These are phyloP conservation scores for Penicillium capsulatum DNA, from an alignment of 2,329 filamentous ascomycete species.

Conservation along the genomic window DNA sequence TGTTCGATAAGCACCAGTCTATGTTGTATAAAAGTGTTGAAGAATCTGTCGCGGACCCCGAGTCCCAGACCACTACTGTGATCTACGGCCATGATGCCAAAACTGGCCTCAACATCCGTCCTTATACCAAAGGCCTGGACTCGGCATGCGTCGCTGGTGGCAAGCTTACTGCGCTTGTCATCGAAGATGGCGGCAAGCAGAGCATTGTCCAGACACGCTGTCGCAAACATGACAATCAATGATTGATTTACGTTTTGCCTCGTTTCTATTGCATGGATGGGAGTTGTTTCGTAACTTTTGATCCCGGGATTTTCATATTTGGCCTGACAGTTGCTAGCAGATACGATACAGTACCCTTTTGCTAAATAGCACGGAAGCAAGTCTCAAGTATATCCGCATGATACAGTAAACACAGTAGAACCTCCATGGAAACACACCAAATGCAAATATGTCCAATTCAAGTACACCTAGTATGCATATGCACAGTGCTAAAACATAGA, in stretches of 20 bases:
- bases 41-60: conserved; percentile 14
- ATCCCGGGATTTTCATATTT: too few species aligned
- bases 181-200: conserved; percentile 54
- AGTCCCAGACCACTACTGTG: conserved; percentile 56
- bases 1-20: conserved; percentile 51
- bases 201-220: conserved; percentile 44
- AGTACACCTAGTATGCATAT: too few species aligned
- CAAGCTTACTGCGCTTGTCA: conserved; percentile 69
- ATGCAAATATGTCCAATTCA: not conserved
- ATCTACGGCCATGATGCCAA: conserved; percentile 86
- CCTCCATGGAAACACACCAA: too few species aligned
- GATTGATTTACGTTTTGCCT: conserved; percentile 3
- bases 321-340: too few species aligned
- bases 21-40: conserved; percentile 23
- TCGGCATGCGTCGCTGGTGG: conserved; percentile 75
- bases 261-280: too few species aligned
- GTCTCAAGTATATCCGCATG: too few species aligned
- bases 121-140: conserved; percentile 80
- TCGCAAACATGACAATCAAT: conserved; percentile 26
- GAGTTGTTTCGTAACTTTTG: too few species aligned
- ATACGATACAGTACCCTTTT: too few species aligned
- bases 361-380: too few species aligned
- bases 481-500: too few species aligned
- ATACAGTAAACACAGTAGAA: too few species aligned
- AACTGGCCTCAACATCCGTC: conserved; percentile 60